These are phyloP conservation scores for Hibiscus trionum DNA, from an alignment of 345 rosid genomes.

Conservation along the genomic window DNA sequence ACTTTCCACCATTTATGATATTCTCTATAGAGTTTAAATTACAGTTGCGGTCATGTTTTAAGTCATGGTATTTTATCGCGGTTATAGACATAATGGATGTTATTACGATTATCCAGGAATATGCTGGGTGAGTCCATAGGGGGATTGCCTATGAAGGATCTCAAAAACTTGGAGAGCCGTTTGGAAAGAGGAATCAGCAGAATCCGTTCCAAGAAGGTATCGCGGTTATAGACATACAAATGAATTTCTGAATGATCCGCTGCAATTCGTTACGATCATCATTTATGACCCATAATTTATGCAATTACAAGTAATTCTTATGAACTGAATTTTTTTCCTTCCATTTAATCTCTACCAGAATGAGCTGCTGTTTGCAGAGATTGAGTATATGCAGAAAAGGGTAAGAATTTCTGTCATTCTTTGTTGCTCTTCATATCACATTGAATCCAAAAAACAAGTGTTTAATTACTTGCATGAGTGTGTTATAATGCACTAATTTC, in stretches of 20 bases:
- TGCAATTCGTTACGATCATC: too few relatives aligned
- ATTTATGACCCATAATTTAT: neutral
- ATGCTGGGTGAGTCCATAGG: conserved; percentile 75
- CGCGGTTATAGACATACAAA: too few relatives aligned
- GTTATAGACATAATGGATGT: too few relatives aligned
- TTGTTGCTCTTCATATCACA: neutral
- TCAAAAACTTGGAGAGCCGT: conserved; percentile 54
- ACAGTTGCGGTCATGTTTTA: too few relatives aligned
- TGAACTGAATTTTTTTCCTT: neutral
- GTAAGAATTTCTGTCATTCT: conserved; percentile 25
- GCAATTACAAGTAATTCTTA: neutral
- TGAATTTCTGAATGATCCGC: too few relatives aligned
- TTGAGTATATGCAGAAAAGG: conserved; percentile 93
- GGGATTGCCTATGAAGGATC: conserved; percentile 42
- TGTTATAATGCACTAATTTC: neutral
- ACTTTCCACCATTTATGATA: neutral
- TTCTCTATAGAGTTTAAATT: neutral
- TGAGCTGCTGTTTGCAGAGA: conserved; percentile 77
- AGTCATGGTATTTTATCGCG: too few relatives aligned
- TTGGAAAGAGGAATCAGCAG: conserved; percentile 72
- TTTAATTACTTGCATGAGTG: neutral
- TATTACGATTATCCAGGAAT: conserved; percentile 34
- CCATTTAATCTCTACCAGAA: conserved; percentile 35
- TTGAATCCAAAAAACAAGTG: neutral
- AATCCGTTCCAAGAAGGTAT: conserved; percentile 91